Evolutionary conservation across 1,139 yeast genomes (phyloP), one percentile per base, ranked within the genome.

Genomic region (Blastobotrys buckinghamii): DNA sequence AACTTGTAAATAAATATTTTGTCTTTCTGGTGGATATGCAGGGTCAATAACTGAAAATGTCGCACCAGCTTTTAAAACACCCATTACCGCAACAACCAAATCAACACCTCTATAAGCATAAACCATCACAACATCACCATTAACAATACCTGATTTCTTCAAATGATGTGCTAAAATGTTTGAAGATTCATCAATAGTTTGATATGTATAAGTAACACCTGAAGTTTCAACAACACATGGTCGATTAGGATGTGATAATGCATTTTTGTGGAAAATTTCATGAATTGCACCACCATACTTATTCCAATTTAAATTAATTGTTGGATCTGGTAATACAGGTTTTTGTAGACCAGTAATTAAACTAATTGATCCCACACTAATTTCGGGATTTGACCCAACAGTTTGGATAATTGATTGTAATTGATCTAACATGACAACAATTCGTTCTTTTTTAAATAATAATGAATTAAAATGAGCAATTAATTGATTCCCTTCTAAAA

Each of bases 11-110:
- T 92, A 92, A 55, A 92, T 81, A 59, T 87, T 92, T 68, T 92
- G 99, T 69, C 99, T 81, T 8, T 95, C 95, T 20, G 98, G 96
- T 38, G 99, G 99, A 66, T 92, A 92, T 2, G 98, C 97, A 6
- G 98, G 98, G 64, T 92, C 99, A 57, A 92, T 92, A 26, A 94
- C 99, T 6, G 97, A 90, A 65, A 92, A 92, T 0, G 98, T 90
- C 16, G 96, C 98, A 58, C 99, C 99, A 1, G 98, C 97, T 70
- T 92, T 92, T 63, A 92, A 76, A 34, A 88, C 96, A 67, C 97
- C 99, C 88, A 92, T 84, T 16, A 92, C 97, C 6, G 97, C 95
- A 44, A 92, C 86, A 78, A 92, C 88, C 57, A 92, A 75, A 64
- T 92, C 99, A 12, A 92, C 98, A 56, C 97, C 97, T 69, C 99